Evolutionary conservation across 495 filamentous ascomycete species (phyloP).

Genomic region (Neurospora intermedia): DNA sequence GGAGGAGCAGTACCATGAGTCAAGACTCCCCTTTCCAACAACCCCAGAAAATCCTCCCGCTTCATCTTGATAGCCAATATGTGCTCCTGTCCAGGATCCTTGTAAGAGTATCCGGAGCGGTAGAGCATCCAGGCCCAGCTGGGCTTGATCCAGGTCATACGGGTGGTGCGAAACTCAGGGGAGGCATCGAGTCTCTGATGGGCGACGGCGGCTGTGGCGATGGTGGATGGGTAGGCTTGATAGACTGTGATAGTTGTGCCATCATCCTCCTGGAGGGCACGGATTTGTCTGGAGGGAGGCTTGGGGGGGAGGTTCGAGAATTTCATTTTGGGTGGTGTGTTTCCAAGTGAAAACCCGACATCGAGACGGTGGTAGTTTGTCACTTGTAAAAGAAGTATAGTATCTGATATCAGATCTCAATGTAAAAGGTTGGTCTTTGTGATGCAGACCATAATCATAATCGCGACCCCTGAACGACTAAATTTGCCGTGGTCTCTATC

Average conservation of each 20-base stretch:
- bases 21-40: constrained; percentile 24
- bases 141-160: constrained; percentile 64
- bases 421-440: background rate
- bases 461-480: background rate
- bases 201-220: constrained; percentile 43
- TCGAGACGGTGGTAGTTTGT: background rate
- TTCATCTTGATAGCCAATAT: constrained; percentile 45
- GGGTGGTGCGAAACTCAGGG: constrained; percentile 35
- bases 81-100: constrained; percentile 37
- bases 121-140: constrained; percentile 58
- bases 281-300: constrained; percentile 34
- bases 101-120: constrained; percentile 43
- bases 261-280: constrained; percentile 28
- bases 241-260: constrained; percentile 44
- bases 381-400: background rate
- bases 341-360: background rate
- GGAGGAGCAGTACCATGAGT: constrained; percentile 1
- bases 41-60: constrained; percentile 29
- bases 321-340: background rate
- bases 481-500: background rate
- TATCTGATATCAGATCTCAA: background rate
- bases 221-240: constrained; percentile 46
- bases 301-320: constrained; percentile 19
- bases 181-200: constrained; percentile 42
- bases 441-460: background rate